Evolutionary conservation across 306 rosid species (phyloP).

Genomic region (Leucaena leucocephala): DNA sequence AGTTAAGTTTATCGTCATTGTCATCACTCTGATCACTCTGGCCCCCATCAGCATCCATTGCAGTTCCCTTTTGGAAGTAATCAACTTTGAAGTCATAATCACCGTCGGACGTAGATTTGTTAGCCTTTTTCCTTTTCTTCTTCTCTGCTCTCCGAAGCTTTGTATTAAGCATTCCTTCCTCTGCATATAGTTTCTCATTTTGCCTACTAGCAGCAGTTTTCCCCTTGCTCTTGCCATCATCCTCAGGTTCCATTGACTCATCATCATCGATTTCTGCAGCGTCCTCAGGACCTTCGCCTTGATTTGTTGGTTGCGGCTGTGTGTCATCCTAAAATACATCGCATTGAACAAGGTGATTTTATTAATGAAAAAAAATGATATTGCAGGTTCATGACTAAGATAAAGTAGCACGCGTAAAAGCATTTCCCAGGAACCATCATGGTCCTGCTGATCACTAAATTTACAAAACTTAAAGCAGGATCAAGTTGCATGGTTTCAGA

Average conservation of each 20-base stretch:
- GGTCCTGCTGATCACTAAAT: background rate
- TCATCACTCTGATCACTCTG: slow-evolving; percentile 22
- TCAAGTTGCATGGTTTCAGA: background rate
- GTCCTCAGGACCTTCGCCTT: slow-evolving; percentile 42
- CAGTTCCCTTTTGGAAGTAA: slow-evolving; percentile 55
- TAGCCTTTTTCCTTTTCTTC: slow-evolving; percentile 72
- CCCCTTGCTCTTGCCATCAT: slow-evolving; percentile 50
- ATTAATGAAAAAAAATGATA: background rate
- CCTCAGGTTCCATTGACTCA: slow-evolving; percentile 59
- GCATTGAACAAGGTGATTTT: slow-evolving; percentile 8
- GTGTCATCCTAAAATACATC: slow-evolving; percentile 45
- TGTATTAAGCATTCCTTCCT: slow-evolving; percentile 81
- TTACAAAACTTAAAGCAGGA: background rate
- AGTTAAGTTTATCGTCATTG: slow-evolving; percentile 31
- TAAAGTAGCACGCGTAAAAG: background rate
- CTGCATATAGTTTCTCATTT: slow-evolving; percentile 77
- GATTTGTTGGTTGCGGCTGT: slow-evolving; percentile 41
- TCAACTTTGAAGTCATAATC: slow-evolving; percentile 89
- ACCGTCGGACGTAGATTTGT: slow-evolving; percentile 53
- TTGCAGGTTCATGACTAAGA: background rate
- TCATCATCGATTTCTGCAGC: slow-evolving; percentile 46
- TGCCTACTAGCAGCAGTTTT: slow-evolving; percentile 59
- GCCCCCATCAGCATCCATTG: slow-evolving; percentile 63
- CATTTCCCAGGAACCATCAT: background rate
- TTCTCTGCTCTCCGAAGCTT: slow-evolving; percentile 76